These are phyloP conservation scores for Limonium bicolor DNA, from an alignment of 148 eudicot genomes.

Conservation along the genomic window DNA sequence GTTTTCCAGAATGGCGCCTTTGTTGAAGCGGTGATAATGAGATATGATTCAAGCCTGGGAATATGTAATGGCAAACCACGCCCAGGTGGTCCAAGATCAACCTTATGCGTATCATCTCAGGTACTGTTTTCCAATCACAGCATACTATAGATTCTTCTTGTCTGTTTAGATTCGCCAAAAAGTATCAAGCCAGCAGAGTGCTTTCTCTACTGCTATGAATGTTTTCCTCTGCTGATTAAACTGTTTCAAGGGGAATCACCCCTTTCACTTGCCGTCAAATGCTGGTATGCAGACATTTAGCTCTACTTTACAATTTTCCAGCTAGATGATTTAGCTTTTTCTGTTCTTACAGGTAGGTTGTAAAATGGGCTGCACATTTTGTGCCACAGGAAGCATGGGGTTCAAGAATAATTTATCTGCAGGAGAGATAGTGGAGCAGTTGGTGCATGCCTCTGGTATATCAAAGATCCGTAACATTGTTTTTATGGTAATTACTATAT, in stretches of 20 bases:
- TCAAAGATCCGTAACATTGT: slow-evolving; percentile 76
- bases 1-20: slow-evolving; percentile 62
- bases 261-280: too few relatives aligned
- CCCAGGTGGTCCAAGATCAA: slow-evolving; percentile 73
- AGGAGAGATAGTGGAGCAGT: slow-evolving; percentile 90
- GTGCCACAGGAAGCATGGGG: slow-evolving; percentile 99
- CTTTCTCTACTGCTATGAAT: too few relatives aligned
- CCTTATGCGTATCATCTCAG: slow-evolving; percentile 93
- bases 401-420: slow-evolving; percentile 74
- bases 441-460: slow-evolving; percentile 79
- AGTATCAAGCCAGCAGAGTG: too few relatives aligned
- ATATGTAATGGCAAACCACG: slow-evolving; percentile 73
- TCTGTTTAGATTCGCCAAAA: too few relatives aligned
- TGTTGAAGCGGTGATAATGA: slow-evolving; percentile 93
- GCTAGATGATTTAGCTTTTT: slow-evolving; percentile 1
- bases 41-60: slow-evolving; percentile 85
- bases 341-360: slow-evolving; percentile 66
- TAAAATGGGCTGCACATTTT: slow-evolving; percentile 93
- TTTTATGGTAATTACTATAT: slow-evolving; percentile 97
- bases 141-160: too few relatives aligned
- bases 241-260: too few relatives aligned
- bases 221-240: too few relatives aligned
- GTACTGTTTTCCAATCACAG: too few relatives aligned
- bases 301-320: too few relatives aligned
- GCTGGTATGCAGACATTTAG: too few relatives aligned